Base-by-base conservation (phyloP, 805 yeast genomes). In the Sugiyamaella qingdaonensis region DNA sequence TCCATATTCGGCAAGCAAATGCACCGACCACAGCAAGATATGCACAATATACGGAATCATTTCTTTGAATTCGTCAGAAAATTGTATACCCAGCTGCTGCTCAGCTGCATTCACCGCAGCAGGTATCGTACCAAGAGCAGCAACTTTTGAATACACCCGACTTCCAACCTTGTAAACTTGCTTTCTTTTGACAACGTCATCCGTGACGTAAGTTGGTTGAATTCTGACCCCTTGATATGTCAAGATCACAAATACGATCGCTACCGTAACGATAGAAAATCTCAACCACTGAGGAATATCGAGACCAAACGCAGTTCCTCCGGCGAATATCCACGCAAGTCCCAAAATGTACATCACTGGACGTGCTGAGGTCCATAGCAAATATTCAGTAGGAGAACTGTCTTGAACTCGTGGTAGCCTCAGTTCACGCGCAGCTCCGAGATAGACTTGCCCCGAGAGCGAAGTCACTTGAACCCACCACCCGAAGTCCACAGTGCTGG, bases 381-480 rank as follows among this genome's bases (percentile, higher is more conserved):
- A 3, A 33, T 29, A 14, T 13, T 48, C 53, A 8, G 32, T 13
- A 10, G 34, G 34, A 2, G 49, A 21, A 19, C 45, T 31, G 18
- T 49, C 53, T 13, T 49, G 53, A 16, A 49, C 46, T 21, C 56
- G 36, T 11, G 53, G 53, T 11, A 43, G 43, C 16, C 49, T 43
- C 24, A 53, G 33, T 35, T 53, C 56, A 31, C 56, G 39, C 10
- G 43, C 29, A 16, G 53, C 49, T n/a, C 49, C 33, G 5, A 50
- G 46, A 14, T 53, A 50, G 14, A 42, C n/a, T 16, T 53, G 56
- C 8, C 50, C 53, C 2, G 46, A 37, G 29, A 46, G 18, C 2
- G 53, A 49, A 11, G 52, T 48, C 27, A 49, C 53, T n/a, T 53
- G 47, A n/a, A 46, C 44, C 56, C 56, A 53, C 56, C 56, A 53